Evolutionary conservation across 148 eudicot species (phyloP).

Genomic region (Dianthus caryophyllus): DNA sequence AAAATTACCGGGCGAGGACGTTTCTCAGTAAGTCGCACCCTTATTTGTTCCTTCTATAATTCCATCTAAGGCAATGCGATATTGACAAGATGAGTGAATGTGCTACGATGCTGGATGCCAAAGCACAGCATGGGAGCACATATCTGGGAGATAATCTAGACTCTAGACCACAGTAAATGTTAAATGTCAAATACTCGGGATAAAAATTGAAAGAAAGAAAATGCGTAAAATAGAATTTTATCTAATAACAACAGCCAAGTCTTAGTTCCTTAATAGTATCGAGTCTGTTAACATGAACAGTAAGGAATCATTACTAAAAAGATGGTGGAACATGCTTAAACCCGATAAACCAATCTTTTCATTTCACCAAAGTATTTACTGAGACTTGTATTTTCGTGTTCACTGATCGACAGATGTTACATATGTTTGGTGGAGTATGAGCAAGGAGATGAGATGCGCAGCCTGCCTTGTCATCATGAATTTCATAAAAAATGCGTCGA

Average conservation of each 20-base stretch:
- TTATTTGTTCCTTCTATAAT: not conserved
- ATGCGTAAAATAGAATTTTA: not conserved
- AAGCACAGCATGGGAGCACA: not conserved
- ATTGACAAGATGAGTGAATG: not conserved
- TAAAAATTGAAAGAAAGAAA: not conserved
- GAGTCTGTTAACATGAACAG: not conserved
- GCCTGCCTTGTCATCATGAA: conserved; percentile 89
- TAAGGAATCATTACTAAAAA: not conserved
- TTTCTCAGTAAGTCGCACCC: conserved; percentile 67
- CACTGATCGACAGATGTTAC: conserved; percentile 69
- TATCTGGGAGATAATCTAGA: not conserved
- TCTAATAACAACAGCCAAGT: not conserved
- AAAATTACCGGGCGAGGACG: conserved; percentile 52
- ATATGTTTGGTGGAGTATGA: conserved; percentile 97
- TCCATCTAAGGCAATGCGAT: not conserved
- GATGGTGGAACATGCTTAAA: not conserved
- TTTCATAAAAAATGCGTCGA: conserved; percentile 80
- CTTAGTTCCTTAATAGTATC: not conserved
- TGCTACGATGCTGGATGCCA: not conserved
- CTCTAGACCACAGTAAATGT: not conserved
- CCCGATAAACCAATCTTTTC: not conserved
- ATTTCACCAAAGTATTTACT: not conserved
- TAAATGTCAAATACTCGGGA: not conserved
- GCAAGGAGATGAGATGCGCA: conserved; percentile 73
- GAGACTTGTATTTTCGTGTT: conserved; percentile 1